Base-by-base conservation (phyloP, 305 asterid species). In the Andrographis paniculata region DNA sequence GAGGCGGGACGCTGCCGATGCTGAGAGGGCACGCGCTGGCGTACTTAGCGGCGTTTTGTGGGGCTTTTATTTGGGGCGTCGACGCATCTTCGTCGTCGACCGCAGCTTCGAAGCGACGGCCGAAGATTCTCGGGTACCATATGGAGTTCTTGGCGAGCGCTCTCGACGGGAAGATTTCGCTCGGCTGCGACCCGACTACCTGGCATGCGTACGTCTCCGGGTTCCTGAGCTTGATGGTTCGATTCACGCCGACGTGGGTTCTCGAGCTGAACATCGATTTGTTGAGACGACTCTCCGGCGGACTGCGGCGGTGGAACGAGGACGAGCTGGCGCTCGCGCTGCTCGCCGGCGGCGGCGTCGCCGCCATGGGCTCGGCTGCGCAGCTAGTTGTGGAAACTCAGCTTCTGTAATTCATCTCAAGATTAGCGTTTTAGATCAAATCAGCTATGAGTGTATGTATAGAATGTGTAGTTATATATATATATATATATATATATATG, bases 151-250 rank as follows among this genome's bases (percentile, higher is more conserved):
- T 91, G 45, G 94, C 87, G 1, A 72, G 83, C 60, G 96, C 77
- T 19, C 51, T 91, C 11, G 89, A 83, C 14, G 89, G 95, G 27
- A 74, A 72, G 67, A 78, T 78, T 20, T 82, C 94, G 4, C 83
- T 91, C 0, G 93, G 95, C 21, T 91, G 99, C 62, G 87, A 91
- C 64, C 73, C 58, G 1, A 79, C 77, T 15, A 91, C 94, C 5
- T 91, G 99, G 99, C 94, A 65, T 9, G 92, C 94, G n/a, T 91
- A 91, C 7, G 82, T 73, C 22, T 57, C 85, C 0, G 94, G 92
- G 22, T 69, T 86, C 51, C 33, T 91, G 77, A 78, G 95, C 75
- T 65, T 87, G 72, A 73, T 80, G 77, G 88, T 83, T 27, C 75
- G 66, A 40, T 83, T 83, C 63, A 64, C 67, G 7, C 94, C 96